phyloP scores from a whole-genome alignment of 2,329 filamentous ascomycete genomes.

The Fusarium sp. region DNA sequence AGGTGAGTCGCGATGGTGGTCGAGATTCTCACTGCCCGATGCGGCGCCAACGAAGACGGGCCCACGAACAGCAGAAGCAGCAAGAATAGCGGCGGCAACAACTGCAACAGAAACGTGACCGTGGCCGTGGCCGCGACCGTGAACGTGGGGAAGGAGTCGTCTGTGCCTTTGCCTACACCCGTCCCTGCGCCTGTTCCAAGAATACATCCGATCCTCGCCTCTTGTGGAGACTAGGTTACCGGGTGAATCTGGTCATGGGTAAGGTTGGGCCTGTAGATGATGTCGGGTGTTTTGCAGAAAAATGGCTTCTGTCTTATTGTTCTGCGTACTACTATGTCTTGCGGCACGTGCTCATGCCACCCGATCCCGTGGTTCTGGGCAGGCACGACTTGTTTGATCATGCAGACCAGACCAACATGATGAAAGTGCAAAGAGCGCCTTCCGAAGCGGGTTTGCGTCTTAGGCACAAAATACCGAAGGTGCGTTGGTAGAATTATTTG shows the following conservation, averaged over 20 bases:
- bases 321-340: conserved; percentile 5
- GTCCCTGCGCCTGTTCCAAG: conserved; percentile 15
- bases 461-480: not conserved
- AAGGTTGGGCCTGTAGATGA: not conserved
- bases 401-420: not conserved
- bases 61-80: conserved; percentile 6
- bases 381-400: conserved; percentile 18
- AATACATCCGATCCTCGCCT: conserved; percentile 12
- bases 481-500: not conserved
- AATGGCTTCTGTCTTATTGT: not conserved
- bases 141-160: conserved; percentile 23
- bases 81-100: not conserved
- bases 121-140: conserved; percentile 3
- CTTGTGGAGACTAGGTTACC: not conserved
- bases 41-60: conserved; percentile 22
- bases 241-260: not conserved
- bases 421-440: not conserved
- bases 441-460: not conserved
- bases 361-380: conserved; percentile 30
- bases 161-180: not conserved
- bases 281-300: not conserved
- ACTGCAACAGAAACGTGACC: conserved; percentile 5
- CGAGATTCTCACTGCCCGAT: conserved; percentile 18
- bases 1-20: conserved; percentile 21
- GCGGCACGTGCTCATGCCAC: conserved; percentile 30